phyloP scores from a whole-genome alignment of 2,329 filamentous ascomycete species.

The Fusarium sp. region DNA sequence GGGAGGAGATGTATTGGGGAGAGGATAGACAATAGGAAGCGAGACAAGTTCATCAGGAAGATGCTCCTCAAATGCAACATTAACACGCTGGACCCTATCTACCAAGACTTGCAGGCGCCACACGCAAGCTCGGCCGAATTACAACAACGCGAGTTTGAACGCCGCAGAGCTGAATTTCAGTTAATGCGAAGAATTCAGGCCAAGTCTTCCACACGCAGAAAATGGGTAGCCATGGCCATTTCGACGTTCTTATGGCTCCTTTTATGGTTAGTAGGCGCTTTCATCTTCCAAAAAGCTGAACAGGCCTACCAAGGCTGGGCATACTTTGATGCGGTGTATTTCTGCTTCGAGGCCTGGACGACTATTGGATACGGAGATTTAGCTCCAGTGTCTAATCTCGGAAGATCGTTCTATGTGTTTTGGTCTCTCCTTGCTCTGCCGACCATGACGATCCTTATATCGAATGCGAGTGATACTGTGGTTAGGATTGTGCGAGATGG shows the following conservation, averaged over 20 bases:
- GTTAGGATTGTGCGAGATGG: not conserved
- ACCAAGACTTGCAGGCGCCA: no score
- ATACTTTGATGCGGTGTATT: slow-evolving; percentile 4
- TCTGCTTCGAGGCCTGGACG: slow-evolving; percentile 1
- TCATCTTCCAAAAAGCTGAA: not conserved
- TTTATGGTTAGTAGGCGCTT: not conserved
- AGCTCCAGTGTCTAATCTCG: not conserved
- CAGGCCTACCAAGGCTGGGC: not conserved
- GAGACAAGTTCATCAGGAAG: not conserved
- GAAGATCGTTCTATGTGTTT: slow-evolving; percentile 1
- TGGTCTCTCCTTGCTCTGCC: slow-evolving; percentile 1
- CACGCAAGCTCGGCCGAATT: not conserved
- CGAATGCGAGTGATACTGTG: not conserved
- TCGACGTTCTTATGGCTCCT: not conserved
- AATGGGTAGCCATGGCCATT: not conserved
- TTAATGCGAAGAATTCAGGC: not conserved
- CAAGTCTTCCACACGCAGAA: not conserved
- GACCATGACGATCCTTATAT: not conserved
- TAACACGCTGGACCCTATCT: not conserved
- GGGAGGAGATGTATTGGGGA: not conserved
- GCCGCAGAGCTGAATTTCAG: not conserved
- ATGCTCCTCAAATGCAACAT: not conserved
- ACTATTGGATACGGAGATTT: slow-evolving; percentile 4
- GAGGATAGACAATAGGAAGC: not conserved
- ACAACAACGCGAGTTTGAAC: not conserved